phyloP scores from a whole-genome alignment of 192 early-diverging fungal genomes.

The Chytriomyces hyalinus region DNA sequence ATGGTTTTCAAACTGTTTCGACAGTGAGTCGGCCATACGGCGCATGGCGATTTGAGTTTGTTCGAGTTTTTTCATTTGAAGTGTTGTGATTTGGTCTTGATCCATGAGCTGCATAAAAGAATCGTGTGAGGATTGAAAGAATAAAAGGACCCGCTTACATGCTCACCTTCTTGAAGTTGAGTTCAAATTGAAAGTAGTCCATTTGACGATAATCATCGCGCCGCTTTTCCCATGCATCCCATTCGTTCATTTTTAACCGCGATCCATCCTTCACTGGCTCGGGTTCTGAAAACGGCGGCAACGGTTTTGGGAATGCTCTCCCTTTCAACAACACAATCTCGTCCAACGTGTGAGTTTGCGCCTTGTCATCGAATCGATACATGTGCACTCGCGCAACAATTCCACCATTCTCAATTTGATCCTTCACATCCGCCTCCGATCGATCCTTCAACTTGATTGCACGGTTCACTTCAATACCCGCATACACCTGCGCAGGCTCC shows the following conservation, averaged over 20 bases:
- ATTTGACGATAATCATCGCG: conserved; percentile 42
- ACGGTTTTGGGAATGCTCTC: conserved; percentile 40
- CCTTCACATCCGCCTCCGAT: conserved; percentile 38
- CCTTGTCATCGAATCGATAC: conserved; percentile 57
- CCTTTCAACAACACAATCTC: conserved; percentile 44
- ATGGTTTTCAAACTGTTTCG: conserved; percentile 36
- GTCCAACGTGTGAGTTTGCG: conserved; percentile 50
- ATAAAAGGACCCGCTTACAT: background rate
- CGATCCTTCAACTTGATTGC: conserved; percentile 47
- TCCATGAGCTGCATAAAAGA: conserved; percentile 18
- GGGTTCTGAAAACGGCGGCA: conserved; percentile 38
- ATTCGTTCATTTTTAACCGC: conserved; percentile 33
- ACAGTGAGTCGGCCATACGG: conserved; percentile 48
- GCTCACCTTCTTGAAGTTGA: conserved; percentile 47
- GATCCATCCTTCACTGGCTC: conserved; percentile 47
- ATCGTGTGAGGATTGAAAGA: background rate
- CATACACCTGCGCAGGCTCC: conserved; percentile 44
- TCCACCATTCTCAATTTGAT: conserved; percentile 25
- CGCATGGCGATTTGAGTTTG: conserved; percentile 53
- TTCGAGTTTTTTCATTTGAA: conserved; percentile 37
- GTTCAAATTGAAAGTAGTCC: conserved; percentile 47
- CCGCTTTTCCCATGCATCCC: conserved; percentile 46
- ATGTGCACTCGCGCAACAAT: conserved; percentile 48
- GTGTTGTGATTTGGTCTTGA: conserved; percentile 21
- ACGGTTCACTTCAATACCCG: conserved; percentile 49